Evolutionary conservation across 371 early-diverging fungal species (phyloP), one percentile per base, ranked within the genome.

Genomic region (Capillidium rhysosporum): DNA sequence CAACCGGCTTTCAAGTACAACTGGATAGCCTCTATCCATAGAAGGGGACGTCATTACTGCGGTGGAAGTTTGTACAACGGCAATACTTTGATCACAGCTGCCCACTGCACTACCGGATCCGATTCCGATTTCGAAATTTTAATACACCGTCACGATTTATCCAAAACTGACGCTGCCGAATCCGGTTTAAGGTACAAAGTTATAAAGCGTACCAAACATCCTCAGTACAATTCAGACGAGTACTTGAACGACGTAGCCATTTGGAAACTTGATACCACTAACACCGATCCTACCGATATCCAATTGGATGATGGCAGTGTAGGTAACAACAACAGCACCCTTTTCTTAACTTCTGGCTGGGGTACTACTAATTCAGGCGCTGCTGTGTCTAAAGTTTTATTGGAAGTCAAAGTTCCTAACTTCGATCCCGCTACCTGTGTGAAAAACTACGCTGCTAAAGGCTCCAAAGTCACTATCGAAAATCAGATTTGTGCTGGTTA

Each of bases 31-130:
- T 44, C 45, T 7, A 26, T 54, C n/a, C 45, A 54, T 3, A 28
- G 26, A 1, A 26, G 31, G 14, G 45, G 26, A 16, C 18, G 21
- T 20, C 54, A 54, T 31, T 54, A 21, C 29, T 54, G 54, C 28
- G 54, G 54, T 25, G 54, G 54, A 4, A 44, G 41, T 12, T 30
- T 54, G 29, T 45, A 28, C n/a, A 44, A 54, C n/a, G 18, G 34
- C 12, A 34, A 54, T n/a, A 54, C 54, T 14, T 21, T 54, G 16
- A 44, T 54, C 12, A 44, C 54, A 20, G 54, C 54, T 29, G 54
- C 54, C 45, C 54, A 54, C 45, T 54, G 54, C 30, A 44, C n/a
- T n/a, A 40, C 21, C 10, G 45, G 18, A 12, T 43, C 16, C 30
- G 25, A 24, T n/a, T 29, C 34, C 30, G 31, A 16, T 18, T 34